Conservation (phyloP, 176 grass and related monocot genomes). For the Carex scoparia region DNA sequence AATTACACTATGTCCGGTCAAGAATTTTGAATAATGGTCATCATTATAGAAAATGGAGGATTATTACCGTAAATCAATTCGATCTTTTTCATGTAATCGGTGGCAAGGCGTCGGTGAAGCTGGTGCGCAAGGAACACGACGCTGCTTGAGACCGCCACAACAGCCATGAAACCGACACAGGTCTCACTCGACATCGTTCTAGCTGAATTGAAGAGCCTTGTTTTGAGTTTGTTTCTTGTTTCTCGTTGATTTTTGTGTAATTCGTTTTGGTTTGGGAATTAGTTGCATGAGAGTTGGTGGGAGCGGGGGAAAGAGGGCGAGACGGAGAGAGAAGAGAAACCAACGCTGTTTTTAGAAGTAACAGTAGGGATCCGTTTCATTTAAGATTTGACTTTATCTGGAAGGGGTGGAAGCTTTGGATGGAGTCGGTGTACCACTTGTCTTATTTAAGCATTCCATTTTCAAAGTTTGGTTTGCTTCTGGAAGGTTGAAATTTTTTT, state of each 20-base stretch:
- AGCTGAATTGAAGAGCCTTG: neutral
- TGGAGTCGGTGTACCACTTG: neutral
- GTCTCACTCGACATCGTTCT: slow-evolving; percentile 1
- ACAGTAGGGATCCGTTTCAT: slow-evolving; percentile 8
- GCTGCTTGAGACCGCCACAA: slow-evolving; percentile 48
- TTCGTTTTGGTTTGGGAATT: neutral
- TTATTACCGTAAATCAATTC: slow-evolving; percentile 10
- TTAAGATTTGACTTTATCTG: slow-evolving; percentile 24
- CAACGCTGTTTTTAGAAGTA: slow-evolving; percentile 36
- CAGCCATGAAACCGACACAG: slow-evolving; percentile 40
- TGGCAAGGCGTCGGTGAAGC: slow-evolving; percentile 38
- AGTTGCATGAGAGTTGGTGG: neutral
- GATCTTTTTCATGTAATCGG: slow-evolving; percentile 46
- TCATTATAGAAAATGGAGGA: neutral
- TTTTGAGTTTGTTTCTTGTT: neutral
- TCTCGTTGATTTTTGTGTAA: neutral
- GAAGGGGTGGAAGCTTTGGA: neutral
- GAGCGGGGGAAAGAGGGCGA: neutral
- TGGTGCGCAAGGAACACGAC: slow-evolving; percentile 45
- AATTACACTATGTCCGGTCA: no score
- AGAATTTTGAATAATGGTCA: neutral
- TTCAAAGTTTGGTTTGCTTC: neutral
- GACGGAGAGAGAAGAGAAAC: neutral
- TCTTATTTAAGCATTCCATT: neutral
- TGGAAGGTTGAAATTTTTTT: neutral